Base-by-base conservation (phyloP, 2,329 filamentous ascomycete species). In the Salinomyces thailandicus region DNA sequence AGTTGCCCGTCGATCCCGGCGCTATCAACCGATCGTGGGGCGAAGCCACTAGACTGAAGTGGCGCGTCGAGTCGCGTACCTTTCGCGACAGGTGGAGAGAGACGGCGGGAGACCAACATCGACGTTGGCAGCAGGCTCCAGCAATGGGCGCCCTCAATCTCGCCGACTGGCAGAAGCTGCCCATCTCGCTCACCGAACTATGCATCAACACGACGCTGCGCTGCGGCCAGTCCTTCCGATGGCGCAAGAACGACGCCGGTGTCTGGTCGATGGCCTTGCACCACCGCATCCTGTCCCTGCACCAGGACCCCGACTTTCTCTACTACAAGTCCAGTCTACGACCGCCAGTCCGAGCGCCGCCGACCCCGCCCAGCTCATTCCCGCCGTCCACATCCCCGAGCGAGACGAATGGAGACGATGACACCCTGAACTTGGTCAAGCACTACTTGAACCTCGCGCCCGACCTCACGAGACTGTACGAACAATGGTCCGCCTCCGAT, bases 141-240 rank as follows among this genome's bases (percentile, higher is more conserved):
- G 20, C 20, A 24, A 68, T 68, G 64, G 57, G 60, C 19, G 48
- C 47, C 5, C 36, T 66, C 20, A 70, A 69, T 18, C 67, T 76
- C n/a, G 70, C 79, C 12, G 81, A 85, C 57, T 98, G 91, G 91
- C 77, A 77, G 46, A 93, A 84, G 64, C 65, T 98, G 48, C 86
- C 91, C 16, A 67, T 95, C 27, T 82, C 71, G 42, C 64, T 94
- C 20, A 75, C 79, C 3, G 91, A 98, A 57, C 73, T 98, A 3
- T 95, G 85, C 58, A 86, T 98, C 47, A 85, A 94, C 52, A 98
- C 89, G 0, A 94, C 86, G 0, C 67, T 98, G 20, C 79, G 89
- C 44, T 98, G 91, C 58, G 91, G 91, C 3, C 91, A 98, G 60
- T 94, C 89, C 0, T 98, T 98, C 49, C 66, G 89, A 66, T 98